A percentile compares a stretch with the other conserved stretches of the same genome.
Evolutionary conservation across 1,139 yeast species (phyloP).

Genomic region (Debaryomycetaceae sp.): DNA sequence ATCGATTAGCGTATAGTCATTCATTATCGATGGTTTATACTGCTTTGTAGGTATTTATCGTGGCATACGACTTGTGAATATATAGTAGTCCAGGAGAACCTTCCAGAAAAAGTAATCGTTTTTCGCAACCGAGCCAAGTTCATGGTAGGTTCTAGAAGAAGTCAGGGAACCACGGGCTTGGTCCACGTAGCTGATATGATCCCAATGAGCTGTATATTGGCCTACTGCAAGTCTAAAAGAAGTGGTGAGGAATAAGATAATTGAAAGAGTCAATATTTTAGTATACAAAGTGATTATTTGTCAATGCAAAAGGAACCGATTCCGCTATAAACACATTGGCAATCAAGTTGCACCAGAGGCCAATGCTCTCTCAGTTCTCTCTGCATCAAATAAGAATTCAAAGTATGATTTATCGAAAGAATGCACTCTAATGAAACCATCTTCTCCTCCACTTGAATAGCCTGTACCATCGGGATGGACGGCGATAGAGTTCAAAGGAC

Average conservation of each 20-base stretch:
- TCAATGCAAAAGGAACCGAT: conserved; percentile 4
- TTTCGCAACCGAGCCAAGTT: background rate
- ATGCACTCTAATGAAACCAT: conserved; percentile 93
- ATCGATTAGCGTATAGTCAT: too few species aligned
- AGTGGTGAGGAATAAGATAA: background rate
- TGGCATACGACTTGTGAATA: background rate
- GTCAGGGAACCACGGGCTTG: background rate
- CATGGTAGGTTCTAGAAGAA: background rate
- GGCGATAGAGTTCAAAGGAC: conserved; percentile 93
- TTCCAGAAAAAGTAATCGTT: background rate
- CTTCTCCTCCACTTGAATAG: conserved; percentile 97
- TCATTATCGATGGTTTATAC: too few species aligned
- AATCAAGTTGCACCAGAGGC: conserved; percentile 28
- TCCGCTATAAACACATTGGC: background rate
- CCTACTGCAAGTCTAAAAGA: background rate
- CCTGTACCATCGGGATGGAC: conserved; percentile 93
- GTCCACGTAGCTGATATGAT: background rate
- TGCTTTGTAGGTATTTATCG: too few species aligned
- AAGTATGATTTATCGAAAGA: conserved; percentile 88
- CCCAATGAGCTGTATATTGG: background rate
- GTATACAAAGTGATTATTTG: conserved; percentile 1
- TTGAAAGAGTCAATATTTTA: background rate
- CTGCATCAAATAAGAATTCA: conserved; percentile 90
- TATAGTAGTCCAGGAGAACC: background rate
- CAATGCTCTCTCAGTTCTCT: conserved; percentile 63